A percentile compares a stretch with the other conserved stretches of the same genome.
Evolutionary conservation across 176 grass and related monocot genomes (phyloP).

Genomic region (Ampelocalamus luodianensis): DNA sequence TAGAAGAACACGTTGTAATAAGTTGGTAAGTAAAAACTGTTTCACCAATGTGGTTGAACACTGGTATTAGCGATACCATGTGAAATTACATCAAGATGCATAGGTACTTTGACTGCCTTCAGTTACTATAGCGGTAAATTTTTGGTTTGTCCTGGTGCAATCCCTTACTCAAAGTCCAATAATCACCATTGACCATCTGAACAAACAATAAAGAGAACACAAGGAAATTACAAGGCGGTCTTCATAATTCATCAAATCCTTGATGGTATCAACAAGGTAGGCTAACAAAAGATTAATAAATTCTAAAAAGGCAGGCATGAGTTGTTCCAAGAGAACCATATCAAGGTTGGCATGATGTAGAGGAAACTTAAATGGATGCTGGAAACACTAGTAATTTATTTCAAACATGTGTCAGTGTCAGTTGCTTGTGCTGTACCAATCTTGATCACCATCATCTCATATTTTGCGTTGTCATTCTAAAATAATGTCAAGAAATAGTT

Average conservation of each 20-base stretch:
- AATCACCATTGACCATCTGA: slow-evolving; percentile 3
- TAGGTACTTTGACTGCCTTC: not conserved
- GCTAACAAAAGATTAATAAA: not conserved
- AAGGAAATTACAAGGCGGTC: not conserved
- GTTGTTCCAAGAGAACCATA: not conserved
- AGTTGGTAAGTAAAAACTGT: not conserved
- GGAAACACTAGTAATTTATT: not conserved
- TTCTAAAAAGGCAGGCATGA: not conserved
- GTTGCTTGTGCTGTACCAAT: not conserved
- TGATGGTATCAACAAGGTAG: not conserved
- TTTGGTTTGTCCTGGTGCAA: slow-evolving; percentile 2
- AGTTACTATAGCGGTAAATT: not conserved
- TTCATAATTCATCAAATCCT: not conserved
- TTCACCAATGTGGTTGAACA: not conserved
- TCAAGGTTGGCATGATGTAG: not conserved
- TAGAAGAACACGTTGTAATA: not conserved
- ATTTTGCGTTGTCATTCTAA: not conserved
- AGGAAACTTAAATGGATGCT: not conserved
- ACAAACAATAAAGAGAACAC: not conserved
- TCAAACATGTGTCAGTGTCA: not conserved
- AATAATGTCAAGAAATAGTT: not conserved
- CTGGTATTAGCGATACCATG: not conserved
- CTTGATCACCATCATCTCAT: not conserved
- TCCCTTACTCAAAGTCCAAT: not conserved
- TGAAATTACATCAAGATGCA: not conserved